Evolutionary conservation across 2,329 filamentous ascomycete species (phyloP).

Genomic region (Ceratocystis harringtonii): DNA sequence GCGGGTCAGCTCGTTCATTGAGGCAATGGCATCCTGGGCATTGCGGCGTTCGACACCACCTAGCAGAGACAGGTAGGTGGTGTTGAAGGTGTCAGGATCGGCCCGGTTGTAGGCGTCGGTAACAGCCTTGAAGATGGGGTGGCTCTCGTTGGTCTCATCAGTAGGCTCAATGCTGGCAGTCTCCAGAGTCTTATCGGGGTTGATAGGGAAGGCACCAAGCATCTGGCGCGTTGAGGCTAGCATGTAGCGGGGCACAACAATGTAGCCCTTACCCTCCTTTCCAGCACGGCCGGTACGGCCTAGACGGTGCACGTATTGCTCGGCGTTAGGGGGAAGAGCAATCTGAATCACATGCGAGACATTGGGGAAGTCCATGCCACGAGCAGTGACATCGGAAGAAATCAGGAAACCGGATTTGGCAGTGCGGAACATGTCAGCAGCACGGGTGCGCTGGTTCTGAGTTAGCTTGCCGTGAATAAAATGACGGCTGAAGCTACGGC

Average conservation of each 20-base stretch:
- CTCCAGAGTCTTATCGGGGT: constrained; percentile 37
- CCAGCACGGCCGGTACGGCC: constrained; percentile 64
- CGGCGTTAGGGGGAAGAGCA: constrained; percentile 46
- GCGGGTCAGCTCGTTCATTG: constrained; percentile 39
- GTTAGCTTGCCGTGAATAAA: constrained; percentile 68
- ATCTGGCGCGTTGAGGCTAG: constrained; percentile 32
- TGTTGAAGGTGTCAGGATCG: constrained; percentile 22
- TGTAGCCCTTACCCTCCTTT: constrained; percentile 56
- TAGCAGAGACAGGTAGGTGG: constrained; percentile 43
- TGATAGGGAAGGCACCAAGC: constrained; percentile 45
- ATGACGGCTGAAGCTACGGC: constrained; percentile 29
- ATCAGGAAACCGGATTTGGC: constrained; percentile 50
- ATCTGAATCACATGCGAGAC: constrained; percentile 70
- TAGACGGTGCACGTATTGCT: constrained; percentile 63
- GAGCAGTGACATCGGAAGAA: constrained; percentile 65
- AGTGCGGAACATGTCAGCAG: constrained; percentile 56
- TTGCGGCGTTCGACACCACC: constrained; percentile 33
- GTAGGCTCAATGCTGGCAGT: constrained; percentile 25
- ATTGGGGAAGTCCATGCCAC: constrained; percentile 70
- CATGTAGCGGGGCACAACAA: constrained; percentile 46
- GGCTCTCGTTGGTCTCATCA: constrained; percentile 10
- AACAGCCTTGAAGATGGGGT: constrained; percentile 29
- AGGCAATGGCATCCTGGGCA: constrained; percentile 28
- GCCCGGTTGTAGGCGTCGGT: constrained; percentile 23
- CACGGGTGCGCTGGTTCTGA: constrained; percentile 53